phyloP scores from a whole-genome alignment of 2,329 filamentous ascomycete genomes.

The Fusarium sp. region DNA sequence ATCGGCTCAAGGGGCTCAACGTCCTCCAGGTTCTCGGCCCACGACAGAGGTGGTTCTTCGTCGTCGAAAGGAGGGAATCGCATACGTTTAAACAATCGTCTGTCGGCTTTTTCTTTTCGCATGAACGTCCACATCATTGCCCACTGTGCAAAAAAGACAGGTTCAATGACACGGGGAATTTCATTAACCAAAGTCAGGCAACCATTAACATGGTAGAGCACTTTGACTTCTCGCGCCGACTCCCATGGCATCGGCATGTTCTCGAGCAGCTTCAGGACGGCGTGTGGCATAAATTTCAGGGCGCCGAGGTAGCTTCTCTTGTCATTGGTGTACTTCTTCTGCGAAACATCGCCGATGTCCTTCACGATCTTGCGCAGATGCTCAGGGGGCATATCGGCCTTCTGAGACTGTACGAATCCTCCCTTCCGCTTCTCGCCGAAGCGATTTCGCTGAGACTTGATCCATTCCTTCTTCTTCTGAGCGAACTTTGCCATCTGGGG shows the following conservation, averaged over 20 bases:
- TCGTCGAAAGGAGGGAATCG: conserved; percentile 98
- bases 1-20: conserved; percentile 98
- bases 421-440: conserved; percentile 98
- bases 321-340: conserved; percentile 99
- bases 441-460: conserved; percentile 88
- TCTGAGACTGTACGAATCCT: conserved; percentile 97
- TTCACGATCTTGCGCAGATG: conserved; percentile 98
- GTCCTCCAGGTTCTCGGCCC: conserved; percentile 99
- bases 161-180: conserved; percentile 95
- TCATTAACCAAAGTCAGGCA: conserved; percentile 98
- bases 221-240: conserved; percentile 94
- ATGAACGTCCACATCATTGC: conserved; percentile 99
- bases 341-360: conserved; percentile 98
- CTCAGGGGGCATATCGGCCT: conserved; percentile 98
- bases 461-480: conserved; percentile 99
- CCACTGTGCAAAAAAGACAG: conserved; percentile 98
- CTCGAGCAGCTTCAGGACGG: conserved; percentile 94
- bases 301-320: conserved; percentile 98
- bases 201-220: conserved; percentile 97
- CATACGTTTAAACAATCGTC: conserved; percentile 98
- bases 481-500: conserved; percentile 93
- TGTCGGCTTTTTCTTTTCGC: conserved; percentile 96
- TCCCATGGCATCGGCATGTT: conserved; percentile 99
- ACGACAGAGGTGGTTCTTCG: conserved; percentile 95
- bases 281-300: conserved; percentile 99